phyloP scores from a whole-genome alignment of 1,284 basidiomycete species.

The Neonothopanus nambi region DNA sequence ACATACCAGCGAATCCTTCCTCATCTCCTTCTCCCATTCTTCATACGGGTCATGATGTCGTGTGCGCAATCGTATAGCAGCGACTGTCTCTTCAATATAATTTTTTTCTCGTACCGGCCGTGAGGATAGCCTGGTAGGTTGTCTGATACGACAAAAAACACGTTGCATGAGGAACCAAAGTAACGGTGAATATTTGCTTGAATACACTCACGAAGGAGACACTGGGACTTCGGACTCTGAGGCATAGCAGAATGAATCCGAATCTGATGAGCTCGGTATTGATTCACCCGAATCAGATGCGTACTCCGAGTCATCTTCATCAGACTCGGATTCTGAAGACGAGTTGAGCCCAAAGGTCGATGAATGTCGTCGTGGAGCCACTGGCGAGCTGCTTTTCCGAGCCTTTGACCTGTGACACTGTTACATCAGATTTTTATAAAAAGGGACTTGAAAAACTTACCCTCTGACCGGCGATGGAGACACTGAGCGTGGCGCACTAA shows the following conservation, averaged over 20 bases:
- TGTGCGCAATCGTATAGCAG: constrained; percentile 65
- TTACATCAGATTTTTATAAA: constrained; percentile 12
- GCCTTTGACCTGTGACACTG: constrained; percentile 8
- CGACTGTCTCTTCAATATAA: constrained; percentile 64
- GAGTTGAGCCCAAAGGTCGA: constrained; percentile 60
- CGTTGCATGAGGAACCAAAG: background rate
- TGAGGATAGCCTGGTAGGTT: constrained; percentile 25
- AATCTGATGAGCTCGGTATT: constrained; percentile 29
- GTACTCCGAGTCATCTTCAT: constrained; percentile 38
- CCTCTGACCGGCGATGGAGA: constrained; percentile 60
- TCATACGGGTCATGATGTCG: constrained; percentile 74
- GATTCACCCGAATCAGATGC: constrained; percentile 42
- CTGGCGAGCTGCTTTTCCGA: background rate
- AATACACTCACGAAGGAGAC: constrained; percentile 31
- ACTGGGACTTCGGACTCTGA: constrained; percentile 41
- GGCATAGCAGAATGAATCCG: constrained; percentile 40
- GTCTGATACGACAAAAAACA: constrained; percentile 14
- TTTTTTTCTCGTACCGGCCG: constrained; percentile 47
- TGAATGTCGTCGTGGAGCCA: constrained; percentile 27
- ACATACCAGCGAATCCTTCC: constrained; percentile 71
- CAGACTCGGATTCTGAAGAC: constrained; percentile 40
- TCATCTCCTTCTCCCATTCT: constrained; percentile 72
- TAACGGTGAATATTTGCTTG: constrained; percentile 14
- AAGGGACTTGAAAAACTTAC: constrained; percentile 30
- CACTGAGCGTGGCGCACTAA: constrained; percentile 57